These are phyloP conservation scores for Chlorella vulgaris DNA, from an alignment of 139 green algal species.

Conservation along the genomic window DNA sequence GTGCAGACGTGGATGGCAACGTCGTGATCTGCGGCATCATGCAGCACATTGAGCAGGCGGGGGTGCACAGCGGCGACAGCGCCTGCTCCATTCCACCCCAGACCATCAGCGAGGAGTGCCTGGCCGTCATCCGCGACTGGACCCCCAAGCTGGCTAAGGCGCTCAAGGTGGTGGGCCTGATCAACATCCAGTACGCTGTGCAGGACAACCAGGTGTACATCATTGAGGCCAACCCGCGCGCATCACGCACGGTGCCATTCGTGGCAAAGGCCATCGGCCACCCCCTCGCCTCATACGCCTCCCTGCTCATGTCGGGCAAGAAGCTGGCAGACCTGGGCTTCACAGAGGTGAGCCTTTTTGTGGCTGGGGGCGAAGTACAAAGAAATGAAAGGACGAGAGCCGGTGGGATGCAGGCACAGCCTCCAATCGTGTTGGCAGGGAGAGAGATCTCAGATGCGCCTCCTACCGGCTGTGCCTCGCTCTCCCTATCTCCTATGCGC, in stretches of 20 bases:
- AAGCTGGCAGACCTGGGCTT: slow-evolving; percentile 89
- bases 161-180: slow-evolving; percentile 95
- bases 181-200: slow-evolving; percentile 99
- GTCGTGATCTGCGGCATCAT: slow-evolving; percentile 98
- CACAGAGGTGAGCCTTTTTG: slow-evolving; percentile 75
- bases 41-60: slow-evolving; percentile 99
- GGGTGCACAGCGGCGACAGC: slow-evolving; percentile 96
- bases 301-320: slow-evolving; percentile 91
- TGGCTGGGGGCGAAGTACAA: no score
- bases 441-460: no score
- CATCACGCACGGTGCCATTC: slow-evolving; percentile 97
- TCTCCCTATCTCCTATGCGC: neutral
- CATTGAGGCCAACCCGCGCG: slow-evolving; percentile 98
- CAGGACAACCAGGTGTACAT: slow-evolving; percentile 92
- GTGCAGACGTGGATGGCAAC: slow-evolving; percentile 82
- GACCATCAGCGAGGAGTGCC: slow-evolving; percentile 82
- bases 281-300: slow-evolving; percentile 96
- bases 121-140: slow-evolving; percentile 89
- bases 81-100: slow-evolving; percentile 95
- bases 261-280: slow-evolving; percentile 98
- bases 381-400: no score
- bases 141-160: slow-evolving; percentile 84
- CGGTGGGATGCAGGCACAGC: no score
- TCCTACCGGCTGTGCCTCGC: neutral
- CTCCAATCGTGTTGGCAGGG: no score